Evolutionary conservation across 169 alveolate genomes (phyloP), one percentile per base, ranked within the genome.

Genomic region (Babesia bigemina): DNA sequence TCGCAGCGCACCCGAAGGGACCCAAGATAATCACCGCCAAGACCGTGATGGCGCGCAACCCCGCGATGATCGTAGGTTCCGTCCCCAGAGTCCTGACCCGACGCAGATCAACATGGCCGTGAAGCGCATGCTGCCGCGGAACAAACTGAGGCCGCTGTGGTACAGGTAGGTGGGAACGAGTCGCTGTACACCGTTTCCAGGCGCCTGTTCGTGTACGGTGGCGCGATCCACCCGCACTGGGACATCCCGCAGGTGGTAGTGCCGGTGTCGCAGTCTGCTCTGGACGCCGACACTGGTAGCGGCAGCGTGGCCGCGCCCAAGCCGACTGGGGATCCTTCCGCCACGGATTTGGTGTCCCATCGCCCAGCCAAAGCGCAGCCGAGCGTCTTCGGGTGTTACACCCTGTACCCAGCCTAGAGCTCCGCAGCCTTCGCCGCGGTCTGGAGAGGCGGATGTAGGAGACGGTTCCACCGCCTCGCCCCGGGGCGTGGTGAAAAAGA

Each of bases 161-260:
- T 88, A 89, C 59, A 75, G 91, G 88, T 81, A 13, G 55, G 9
- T 8, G 12, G 19, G 42, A 24, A 28, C 44, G 44, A 6, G 16
- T 21, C 42, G 6, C 24, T 67, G 28, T 47, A 7, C 2, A 44
- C 24, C 0, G 4, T 14, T 4, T 65, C 42, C 75, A 85, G 96
- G 63, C 88, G 88, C 47, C 84, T 93, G 19, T 90, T 78, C 62
- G 95, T 93, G 24, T 93, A 93, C 62, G 94, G 95, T 9, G 96
- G 96, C 1, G 96, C 96, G 0, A 50, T 93, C 19, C 96, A 93
- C 49, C 96, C 96, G 1, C 96, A 93, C 75, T 93, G 96, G 96
- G 92, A 88, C 29, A 88, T 93, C 17, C 96, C 96, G 0, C 96
- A 93, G 70, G 96, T 93, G n/a, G 72, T 85, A 29, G 90, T 90